These are phyloP conservation scores for Nadsonia fulvescens DNA, from an alignment of 805 yeast genomes.

Conservation along the genomic window DNA sequence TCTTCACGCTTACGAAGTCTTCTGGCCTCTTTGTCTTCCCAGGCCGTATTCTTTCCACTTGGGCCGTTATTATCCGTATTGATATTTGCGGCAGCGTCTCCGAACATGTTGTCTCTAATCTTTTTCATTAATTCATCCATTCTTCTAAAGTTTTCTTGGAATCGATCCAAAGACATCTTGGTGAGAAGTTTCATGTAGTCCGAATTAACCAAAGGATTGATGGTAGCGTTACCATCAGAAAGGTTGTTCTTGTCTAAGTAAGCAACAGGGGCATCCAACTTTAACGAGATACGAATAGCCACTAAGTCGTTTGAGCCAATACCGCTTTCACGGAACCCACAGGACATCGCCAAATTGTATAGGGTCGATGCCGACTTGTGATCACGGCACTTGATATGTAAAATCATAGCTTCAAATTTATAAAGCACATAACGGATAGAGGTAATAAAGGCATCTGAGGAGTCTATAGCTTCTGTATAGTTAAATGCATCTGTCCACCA, in stretches of 20 bases:
- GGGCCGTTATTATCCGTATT: too few relatives aligned
- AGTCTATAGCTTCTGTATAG: conserved; percentile 1
- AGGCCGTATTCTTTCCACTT: too few relatives aligned
- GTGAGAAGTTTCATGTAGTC: conserved; percentile 36
- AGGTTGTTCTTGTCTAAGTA: conserved; percentile 11
- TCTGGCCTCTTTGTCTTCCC: too few relatives aligned
- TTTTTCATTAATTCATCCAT: conserved; percentile 24
- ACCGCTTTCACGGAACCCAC: conserved; percentile 80
- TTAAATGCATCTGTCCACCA: conserved; percentile 12
- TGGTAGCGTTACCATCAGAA: too few relatives aligned
- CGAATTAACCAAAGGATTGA: conserved; percentile 29
- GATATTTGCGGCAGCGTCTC: too few relatives aligned
- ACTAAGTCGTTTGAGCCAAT: conserved; percentile 65
- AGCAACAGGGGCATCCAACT: conserved; percentile 65
- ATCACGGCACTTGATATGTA: conserved; percentile 67
- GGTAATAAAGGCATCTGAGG: conserved; percentile 14
- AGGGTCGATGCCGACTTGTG: conserved; percentile 37
- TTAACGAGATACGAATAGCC: conserved; percentile 57
- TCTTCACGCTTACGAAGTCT: too few relatives aligned
- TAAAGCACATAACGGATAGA: conserved; percentile 45
- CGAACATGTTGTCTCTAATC: too few relatives aligned
- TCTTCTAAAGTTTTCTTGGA: conserved; percentile 44
- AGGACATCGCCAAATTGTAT: conserved; percentile 55
- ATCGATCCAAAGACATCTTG: conserved; percentile 40
- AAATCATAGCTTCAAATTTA: conserved; percentile 72